Evolutionary conservation across 257 asterid species (phyloP), one percentile per base, ranked within the genome.

Genomic region (Gentiana straminea): DNA sequence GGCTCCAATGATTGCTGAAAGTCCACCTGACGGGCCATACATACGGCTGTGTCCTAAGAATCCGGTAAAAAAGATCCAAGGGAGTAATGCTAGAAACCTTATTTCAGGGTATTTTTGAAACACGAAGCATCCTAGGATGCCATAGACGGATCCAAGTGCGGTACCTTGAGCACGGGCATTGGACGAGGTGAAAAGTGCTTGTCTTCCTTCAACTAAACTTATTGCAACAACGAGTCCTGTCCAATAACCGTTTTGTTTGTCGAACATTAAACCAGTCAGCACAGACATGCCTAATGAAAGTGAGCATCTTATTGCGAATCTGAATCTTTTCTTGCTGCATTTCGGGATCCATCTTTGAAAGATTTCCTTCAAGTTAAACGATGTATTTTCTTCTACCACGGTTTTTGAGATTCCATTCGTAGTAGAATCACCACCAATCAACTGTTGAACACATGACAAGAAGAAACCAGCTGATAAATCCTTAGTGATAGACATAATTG

Each of bases 151-250:
- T 53, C 94, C 96, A 34, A 84, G 53, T 4, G 94, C 94, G 1
- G 96, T 79, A 51, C 94, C 96, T 65, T 82, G 93, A 60, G 75
- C 90, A 45, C 96, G 74, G 8, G 81, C 70, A 64, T 88, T 88
- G 33, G 94, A 84, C 7, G 70, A 36, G 13, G 86, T 81, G 60
- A 88, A 73, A 44, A 79, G 65, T 37, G 94, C 78, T 38, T 82
- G 89, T 68, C 69, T 75, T 33, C 89, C 83, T 0, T 63, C 51
- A 2, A 70, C 84, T 49, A 81, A 74, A 64, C 92, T 75, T 74
- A 81, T 80, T 51, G 94, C 94, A 15, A 84, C 71, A 8, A 81
- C 60, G 36, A 87, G 83, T n/a, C 94, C 94, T 1, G 92, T 73
- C 96, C 96, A 87, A 53, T 78, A 79, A 4, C 84, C 84, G 4